Conservation (phyloP, 306 rosid genomes). For the Chamaecrista fasciculata region DNA sequence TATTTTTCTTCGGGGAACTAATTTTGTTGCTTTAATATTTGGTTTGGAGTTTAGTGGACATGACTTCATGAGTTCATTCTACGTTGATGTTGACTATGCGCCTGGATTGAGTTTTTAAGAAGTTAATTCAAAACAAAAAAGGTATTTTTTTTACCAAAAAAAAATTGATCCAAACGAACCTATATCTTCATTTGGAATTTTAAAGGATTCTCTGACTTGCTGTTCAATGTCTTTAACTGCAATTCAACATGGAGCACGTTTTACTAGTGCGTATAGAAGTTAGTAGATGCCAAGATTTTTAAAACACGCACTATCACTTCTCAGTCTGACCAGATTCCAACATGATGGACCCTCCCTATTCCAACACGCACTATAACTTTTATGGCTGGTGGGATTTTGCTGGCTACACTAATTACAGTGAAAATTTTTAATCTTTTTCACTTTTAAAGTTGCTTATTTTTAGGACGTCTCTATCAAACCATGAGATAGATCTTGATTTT, state of each 20-base stretch:
- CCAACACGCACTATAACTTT: no score
- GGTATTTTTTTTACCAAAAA: no score
- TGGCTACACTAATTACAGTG: background rate
- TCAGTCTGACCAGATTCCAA: no score
- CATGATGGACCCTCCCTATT: no score
- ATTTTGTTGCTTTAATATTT: constrained; percentile 14
- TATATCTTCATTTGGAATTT: constrained; percentile 30
- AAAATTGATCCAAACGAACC: constrained; percentile 42
- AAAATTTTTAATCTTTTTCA: background rate
- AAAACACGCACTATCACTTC: no score
- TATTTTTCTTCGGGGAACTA: constrained; percentile 15
- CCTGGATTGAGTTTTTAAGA: no score
- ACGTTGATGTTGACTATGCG: no score
- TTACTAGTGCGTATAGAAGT: constrained; percentile 35
- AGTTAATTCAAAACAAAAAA: no score
- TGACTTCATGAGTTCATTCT: constrained; percentile 32
- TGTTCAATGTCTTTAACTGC: constrained; percentile 27
- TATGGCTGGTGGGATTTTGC: background rate
- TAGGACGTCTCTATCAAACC: background rate
- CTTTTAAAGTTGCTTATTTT: background rate
- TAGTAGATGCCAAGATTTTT: constrained; percentile 21
- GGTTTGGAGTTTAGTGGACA: constrained; percentile 22
- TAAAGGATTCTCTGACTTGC: constrained; percentile 25
- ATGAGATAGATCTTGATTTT: background rate
- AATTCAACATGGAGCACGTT: constrained; percentile 35